phyloP scores from a whole-genome alignment of 805 yeast species.

The Hanseniaspora clermontiae region DNA sequence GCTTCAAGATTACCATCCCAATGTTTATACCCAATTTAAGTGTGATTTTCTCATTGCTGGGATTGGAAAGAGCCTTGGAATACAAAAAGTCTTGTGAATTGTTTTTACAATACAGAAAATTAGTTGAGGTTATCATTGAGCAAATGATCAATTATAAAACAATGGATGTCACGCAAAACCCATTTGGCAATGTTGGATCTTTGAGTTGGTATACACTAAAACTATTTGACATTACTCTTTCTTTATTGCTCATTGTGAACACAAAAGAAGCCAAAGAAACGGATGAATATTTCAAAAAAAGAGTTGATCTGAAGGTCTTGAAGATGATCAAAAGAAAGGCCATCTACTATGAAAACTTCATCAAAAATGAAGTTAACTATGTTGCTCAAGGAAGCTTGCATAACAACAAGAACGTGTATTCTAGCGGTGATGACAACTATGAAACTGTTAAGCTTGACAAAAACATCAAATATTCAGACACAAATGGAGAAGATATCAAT shows the following conservation, averaged over 20 bases:
- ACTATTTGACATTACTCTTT: slow-evolving; percentile 46
- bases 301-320: slow-evolving; percentile 21
- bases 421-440: slow-evolving; percentile 11
- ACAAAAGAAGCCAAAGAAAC: slow-evolving; percentile 27
- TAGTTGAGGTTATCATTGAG: slow-evolving; percentile 42
- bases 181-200: slow-evolving; percentile 43
- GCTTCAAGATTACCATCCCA: slow-evolving; percentile 44
- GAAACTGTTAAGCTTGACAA: slow-evolving; percentile 6
- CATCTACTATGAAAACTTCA: slow-evolving; percentile 21
- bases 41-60: slow-evolving; percentile 49
- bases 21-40: slow-evolving; percentile 49
- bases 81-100: slow-evolving; percentile 74
- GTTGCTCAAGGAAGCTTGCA: neutral
- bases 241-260: slow-evolving; percentile 41
- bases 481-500: neutral
- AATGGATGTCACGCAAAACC: slow-evolving; percentile 33
- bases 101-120: slow-evolving; percentile 37
- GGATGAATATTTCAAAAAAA: slow-evolving; percentile 15
- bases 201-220: slow-evolving; percentile 45
- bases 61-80: slow-evolving; percentile 67
- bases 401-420: slow-evolving; percentile 4
- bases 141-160: slow-evolving; percentile 40
- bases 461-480: slow-evolving; percentile 6
- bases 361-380: slow-evolving; percentile 10
- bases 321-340: slow-evolving; percentile 22